phyloP scores from a whole-genome alignment of 2,329 filamentous ascomycete species.

The Diaporthe amygdali region DNA sequence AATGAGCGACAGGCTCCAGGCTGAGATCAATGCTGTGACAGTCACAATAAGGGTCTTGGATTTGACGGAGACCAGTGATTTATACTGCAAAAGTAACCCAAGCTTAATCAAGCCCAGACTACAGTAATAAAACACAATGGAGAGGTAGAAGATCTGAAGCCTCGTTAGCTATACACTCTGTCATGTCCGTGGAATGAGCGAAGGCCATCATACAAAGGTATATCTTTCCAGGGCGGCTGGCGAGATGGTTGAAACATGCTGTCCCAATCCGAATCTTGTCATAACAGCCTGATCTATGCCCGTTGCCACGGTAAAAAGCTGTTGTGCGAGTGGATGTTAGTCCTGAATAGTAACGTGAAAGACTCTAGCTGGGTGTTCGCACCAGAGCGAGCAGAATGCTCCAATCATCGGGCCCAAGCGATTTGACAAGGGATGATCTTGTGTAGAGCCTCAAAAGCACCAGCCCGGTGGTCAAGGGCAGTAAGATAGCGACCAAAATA shows the following conservation, averaged over 20 bases:
- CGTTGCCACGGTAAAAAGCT: constrained; percentile 12
- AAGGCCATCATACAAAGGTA: background rate
- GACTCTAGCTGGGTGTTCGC: constrained; percentile 9
- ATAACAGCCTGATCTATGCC: constrained; percentile 25
- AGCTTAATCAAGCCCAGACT: constrained; percentile 15
- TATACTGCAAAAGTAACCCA: constrained; percentile 16
- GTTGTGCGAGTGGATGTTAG: background rate
- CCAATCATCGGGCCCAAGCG: constrained; percentile 37
- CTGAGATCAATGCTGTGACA: background rate
- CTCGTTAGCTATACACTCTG: background rate
- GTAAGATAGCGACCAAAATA: constrained; percentile 30
- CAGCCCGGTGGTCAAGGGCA: constrained; percentile 31
- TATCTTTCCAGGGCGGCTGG: background rate
- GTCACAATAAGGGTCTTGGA: background rate
- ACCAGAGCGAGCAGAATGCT: constrained; percentile 44
- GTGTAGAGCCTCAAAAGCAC: constrained; percentile 38
- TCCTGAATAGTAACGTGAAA: background rate
- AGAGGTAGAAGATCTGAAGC: constrained; percentile 8
- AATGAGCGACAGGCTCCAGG: constrained; percentile 10
- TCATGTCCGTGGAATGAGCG: too few relatives aligned
- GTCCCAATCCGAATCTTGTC: constrained; percentile 26
- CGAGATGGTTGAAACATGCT: constrained; percentile 26
- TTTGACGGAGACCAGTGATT: constrained; percentile 16
- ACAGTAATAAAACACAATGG: constrained; percentile 20
- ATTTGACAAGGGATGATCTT: constrained; percentile 32